Conservation (phyloP, 2,329 filamentous ascomycete genomes). For the Colletotrichum spaethianum region DNA sequence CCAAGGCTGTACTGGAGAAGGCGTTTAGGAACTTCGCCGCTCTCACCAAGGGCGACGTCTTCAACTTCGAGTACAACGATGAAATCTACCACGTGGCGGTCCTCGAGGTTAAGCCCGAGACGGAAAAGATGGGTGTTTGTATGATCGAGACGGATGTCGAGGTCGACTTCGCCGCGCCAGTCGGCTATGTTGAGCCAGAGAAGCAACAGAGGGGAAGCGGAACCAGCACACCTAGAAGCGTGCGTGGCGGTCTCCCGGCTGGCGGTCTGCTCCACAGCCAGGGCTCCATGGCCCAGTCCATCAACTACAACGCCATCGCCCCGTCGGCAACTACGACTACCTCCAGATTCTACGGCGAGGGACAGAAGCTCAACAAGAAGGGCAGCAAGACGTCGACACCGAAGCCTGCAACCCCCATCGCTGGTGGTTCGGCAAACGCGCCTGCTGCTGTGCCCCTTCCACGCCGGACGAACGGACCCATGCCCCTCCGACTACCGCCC, state of each 20-base stretch:
- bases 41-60: slow-evolving; percentile 92
- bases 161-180: slow-evolving; percentile 93
- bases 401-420: slow-evolving; percentile 80
- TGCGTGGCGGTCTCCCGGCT: slow-evolving; percentile 69
- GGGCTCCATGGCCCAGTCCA: slow-evolving; percentile 97
- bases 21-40: slow-evolving; percentile 97
- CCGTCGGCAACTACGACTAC: slow-evolving; percentile 79
- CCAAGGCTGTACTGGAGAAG: slow-evolving; percentile 96
- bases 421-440: slow-evolving; percentile 65
- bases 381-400: slow-evolving; percentile 81
- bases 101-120: slow-evolving; percentile 90
- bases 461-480: slow-evolving; percentile 80
- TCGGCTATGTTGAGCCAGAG: slow-evolving; percentile 93
- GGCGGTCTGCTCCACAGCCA: slow-evolving; percentile 86
- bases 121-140: slow-evolving; percentile 86
- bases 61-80: slow-evolving; percentile 98
- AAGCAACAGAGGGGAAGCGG: slow-evolving; percentile 73
- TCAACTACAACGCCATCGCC: slow-evolving; percentile 94
- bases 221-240: slow-evolving; percentile 87
- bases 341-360: slow-evolving; percentile 85
- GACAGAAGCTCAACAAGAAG: slow-evolving; percentile 91
- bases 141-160: slow-evolving; percentile 97
- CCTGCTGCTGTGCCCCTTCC: slow-evolving; percentile 48
- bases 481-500: slow-evolving; percentile 85
- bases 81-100: slow-evolving; percentile 94